phyloP scores from a whole-genome alignment of 257 asterid species.

The Penstemon davidsonii region DNA sequence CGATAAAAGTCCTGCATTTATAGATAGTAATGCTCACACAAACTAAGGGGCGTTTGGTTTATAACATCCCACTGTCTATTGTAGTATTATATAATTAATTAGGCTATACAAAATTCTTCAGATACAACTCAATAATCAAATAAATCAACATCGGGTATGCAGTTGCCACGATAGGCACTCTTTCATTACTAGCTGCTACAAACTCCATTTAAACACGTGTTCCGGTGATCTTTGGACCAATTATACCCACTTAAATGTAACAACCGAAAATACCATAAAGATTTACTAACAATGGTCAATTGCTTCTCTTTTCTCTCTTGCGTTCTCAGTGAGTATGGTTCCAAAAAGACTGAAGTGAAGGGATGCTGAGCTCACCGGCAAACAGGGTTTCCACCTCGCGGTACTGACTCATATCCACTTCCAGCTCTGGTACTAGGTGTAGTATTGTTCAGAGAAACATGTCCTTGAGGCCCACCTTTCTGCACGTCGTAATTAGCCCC shows the following conservation, averaged over 20 bases:
- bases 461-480: slow-evolving; percentile 66
- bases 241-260: background rate
- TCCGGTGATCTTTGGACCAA: background rate
- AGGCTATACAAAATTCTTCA: background rate
- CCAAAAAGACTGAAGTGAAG: background rate
- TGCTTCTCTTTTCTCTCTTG: background rate
- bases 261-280: background rate
- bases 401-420: slow-evolving; percentile 45
- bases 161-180: background rate
- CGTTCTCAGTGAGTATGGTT: no score
- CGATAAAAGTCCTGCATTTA: no score
- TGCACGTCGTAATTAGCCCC: slow-evolving; percentile 46
- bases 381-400: slow-evolving; percentile 53
- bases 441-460: slow-evolving; percentile 35
- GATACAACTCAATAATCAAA: background rate
- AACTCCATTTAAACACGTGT: background rate
- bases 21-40: no score
- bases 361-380: slow-evolving; percentile 41
- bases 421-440: slow-evolving; percentile 43
- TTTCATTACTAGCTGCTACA: background rate
- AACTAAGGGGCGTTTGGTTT: no score
- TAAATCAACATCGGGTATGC: background rate
- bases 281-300: background rate
- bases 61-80: no score
- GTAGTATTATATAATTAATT: no score